A percentile compares a stretch with the other conserved stretches of the same genome.
Conservation (phyloP, 1,284 basidiomycete genomes). For the Prillingera fragicola region DNA sequence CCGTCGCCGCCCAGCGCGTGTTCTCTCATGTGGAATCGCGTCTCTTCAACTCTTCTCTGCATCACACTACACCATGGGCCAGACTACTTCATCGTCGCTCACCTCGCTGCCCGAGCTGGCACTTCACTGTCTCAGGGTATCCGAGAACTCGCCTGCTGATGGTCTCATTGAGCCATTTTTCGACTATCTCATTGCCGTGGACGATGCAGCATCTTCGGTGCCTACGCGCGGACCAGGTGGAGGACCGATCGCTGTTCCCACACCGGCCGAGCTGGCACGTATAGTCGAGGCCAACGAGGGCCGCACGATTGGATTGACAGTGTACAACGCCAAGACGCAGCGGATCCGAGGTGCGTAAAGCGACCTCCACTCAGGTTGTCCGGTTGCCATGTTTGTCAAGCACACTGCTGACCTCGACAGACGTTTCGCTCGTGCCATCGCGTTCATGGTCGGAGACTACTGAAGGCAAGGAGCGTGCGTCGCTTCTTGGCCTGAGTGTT, state of each 20-base stretch:
- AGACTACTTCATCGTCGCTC: slow-evolving; percentile 35
- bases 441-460: slow-evolving; percentile 60
- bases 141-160: slow-evolving; percentile 77
- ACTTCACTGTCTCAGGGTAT: slow-evolving; percentile 78
- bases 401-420: slow-evolving; percentile 50
- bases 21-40: too few relatives aligned
- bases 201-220: slow-evolving; percentile 52
- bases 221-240: background rate
- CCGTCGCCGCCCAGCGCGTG: too few relatives aligned
- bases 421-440: slow-evolving; percentile 77
- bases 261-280: slow-evolving; percentile 66
- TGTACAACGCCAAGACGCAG: slow-evolving; percentile 87
- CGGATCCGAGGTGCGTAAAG: slow-evolving; percentile 65
- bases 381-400: background rate
- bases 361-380: background rate
- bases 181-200: slow-evolving; percentile 90
- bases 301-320: slow-evolving; percentile 65
- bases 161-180: slow-evolving; percentile 92
- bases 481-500: slow-evolving; percentile 84
- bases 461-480: slow-evolving; percentile 54
- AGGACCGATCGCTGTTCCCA: slow-evolving; percentile 50
- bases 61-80: slow-evolving; percentile 34
- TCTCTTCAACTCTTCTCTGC: too few relatives aligned
- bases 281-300: slow-evolving; percentile 85
- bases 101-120: slow-evolving; percentile 51